Percentiles rank a stretch among this genome's conserved stretches.
Evolutionary conservation across 2,329 filamentous ascomycete species (phyloP).

Genomic region (Thelonectria blattea): DNA sequence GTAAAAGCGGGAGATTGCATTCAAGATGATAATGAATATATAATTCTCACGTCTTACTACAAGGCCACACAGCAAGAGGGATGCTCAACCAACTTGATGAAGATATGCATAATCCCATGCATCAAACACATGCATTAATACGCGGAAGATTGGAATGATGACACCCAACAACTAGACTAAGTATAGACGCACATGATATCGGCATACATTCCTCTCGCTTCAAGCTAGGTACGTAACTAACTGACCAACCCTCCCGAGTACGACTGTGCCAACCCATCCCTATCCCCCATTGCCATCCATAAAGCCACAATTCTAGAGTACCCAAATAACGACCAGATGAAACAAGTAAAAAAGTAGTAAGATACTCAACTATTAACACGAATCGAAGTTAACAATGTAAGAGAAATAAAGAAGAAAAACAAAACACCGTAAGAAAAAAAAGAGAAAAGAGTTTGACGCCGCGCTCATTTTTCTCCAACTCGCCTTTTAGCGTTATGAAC

Average conservation of each 20-base stretch:
- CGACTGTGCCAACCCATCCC: background rate
- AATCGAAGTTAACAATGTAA: background rate
- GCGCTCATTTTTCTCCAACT: slow-evolving; percentile 1
- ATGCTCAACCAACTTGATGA: too few relatives aligned
- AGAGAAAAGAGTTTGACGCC: background rate
- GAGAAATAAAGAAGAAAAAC: background rate
- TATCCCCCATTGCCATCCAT: background rate
- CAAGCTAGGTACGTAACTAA: background rate
- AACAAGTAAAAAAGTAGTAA: background rate
- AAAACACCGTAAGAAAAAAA: background rate
- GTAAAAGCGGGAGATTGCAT: too few relatives aligned
- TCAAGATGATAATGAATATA: too few relatives aligned
- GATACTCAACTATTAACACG: background rate
- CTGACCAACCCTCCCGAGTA: background rate
- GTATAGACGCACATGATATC: background rate
- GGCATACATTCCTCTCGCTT: background rate
- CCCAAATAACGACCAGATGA: background rate
- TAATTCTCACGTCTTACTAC: too few relatives aligned
- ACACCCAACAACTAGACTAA: too few relatives aligned
- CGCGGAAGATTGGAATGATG: too few relatives aligned
- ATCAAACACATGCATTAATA: background rate
- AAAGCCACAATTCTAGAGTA: background rate
- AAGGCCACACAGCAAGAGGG: too few relatives aligned
- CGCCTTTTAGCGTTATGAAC: background rate
- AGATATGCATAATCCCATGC: background rate